phyloP scores from a whole-genome alignment of 2,329 filamentous ascomycete genomes.

The Ophiostoma sp. region DNA sequence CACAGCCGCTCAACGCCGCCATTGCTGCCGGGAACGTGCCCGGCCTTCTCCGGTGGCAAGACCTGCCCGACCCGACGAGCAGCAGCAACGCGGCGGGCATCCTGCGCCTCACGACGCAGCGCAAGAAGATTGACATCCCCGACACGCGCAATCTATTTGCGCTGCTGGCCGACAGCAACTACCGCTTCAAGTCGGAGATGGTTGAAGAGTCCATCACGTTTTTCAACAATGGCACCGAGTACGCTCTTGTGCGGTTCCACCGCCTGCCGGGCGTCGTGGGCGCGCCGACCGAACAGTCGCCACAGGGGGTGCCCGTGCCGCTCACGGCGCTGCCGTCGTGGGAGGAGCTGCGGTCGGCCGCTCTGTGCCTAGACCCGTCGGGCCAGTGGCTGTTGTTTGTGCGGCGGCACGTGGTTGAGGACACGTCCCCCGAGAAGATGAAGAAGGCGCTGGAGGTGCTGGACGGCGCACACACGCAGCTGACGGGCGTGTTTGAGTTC shows the following conservation, averaged over 20 bases:
- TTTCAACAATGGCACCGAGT: constrained; percentile 51
- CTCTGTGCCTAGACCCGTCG: constrained; percentile 41
- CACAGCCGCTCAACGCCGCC: constrained; percentile 36
- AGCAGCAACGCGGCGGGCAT: constrained; percentile 25
- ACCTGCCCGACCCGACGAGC: constrained; percentile 54
- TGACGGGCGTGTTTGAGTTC: constrained; percentile 51
- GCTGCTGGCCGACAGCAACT: constrained; percentile 48
- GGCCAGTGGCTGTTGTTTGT: constrained; percentile 53
- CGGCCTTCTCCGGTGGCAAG: constrained; percentile 53
- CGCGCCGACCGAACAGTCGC: neutral
- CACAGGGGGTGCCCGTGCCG: constrained; percentile 31
- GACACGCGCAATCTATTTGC: constrained; percentile 45
- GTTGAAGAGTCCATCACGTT: constrained; percentile 52
- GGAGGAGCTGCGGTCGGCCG: constrained; percentile 37
- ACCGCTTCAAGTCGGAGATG: constrained; percentile 50
- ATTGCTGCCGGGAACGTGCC: constrained; percentile 25
- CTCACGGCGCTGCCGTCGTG: constrained; percentile 42
- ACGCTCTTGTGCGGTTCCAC: constrained; percentile 47
- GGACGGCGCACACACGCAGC: constrained; percentile 41
- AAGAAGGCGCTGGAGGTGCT: constrained; percentile 51
- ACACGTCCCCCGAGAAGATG: constrained; percentile 54
- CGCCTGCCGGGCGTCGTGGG: constrained; percentile 31
- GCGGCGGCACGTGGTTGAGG: constrained; percentile 50
- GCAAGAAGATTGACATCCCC: constrained; percentile 54
- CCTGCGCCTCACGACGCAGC: constrained; percentile 44